phyloP scores from a whole-genome alignment of 1,284 basidiomycete genomes.

The Papiliotrema flavescens region DNA sequence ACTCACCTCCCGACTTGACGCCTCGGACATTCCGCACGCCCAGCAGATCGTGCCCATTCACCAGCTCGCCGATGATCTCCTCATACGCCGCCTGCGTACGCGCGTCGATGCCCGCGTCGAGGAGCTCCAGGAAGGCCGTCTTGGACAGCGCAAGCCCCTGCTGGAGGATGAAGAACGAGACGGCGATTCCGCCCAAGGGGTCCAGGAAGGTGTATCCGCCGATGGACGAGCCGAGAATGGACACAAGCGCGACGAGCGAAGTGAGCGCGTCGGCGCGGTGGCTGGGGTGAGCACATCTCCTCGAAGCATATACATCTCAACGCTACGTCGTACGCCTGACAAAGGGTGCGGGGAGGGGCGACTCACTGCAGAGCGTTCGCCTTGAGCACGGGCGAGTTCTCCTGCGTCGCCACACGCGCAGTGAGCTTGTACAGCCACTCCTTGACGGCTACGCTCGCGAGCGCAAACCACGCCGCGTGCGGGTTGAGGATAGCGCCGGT shows the following conservation, averaged over 20 bases:
- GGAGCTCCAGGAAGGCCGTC: constrained; percentile 75
- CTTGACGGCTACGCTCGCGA: constrained; percentile 72
- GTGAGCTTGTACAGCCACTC: constrained; percentile 91
- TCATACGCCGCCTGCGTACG: constrained; percentile 57
- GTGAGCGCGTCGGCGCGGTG: constrained; percentile 94
- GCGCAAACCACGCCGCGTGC: constrained; percentile 95
- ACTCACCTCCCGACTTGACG: constrained; percentile 61
- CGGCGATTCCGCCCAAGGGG: constrained; percentile 87
- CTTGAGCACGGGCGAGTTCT: constrained; percentile 81
- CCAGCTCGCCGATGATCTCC: constrained; percentile 57
- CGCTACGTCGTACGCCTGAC: too few species aligned
- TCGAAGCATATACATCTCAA: too few species aligned
- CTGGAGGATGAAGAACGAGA: constrained; percentile 81
- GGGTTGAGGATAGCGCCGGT: constrained; percentile 67
- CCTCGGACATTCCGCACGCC: constrained; percentile 66
- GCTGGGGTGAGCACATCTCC: constrained; percentile 50
- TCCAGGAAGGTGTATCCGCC: constrained; percentile 82
- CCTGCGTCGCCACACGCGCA: constrained; percentile 80
- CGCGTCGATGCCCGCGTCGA: constrained; percentile 73
- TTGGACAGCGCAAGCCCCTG: constrained; percentile 73
- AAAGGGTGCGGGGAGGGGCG: too few species aligned
- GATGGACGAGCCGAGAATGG: constrained; percentile 79
- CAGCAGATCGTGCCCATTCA: constrained; percentile 53
- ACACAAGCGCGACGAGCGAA: constrained; percentile 77
- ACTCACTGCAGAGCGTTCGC: constrained; percentile 72